Evolutionary conservation across 169 alveolate genomes (phyloP).

Genomic region (Plasmodium inui): DNA sequence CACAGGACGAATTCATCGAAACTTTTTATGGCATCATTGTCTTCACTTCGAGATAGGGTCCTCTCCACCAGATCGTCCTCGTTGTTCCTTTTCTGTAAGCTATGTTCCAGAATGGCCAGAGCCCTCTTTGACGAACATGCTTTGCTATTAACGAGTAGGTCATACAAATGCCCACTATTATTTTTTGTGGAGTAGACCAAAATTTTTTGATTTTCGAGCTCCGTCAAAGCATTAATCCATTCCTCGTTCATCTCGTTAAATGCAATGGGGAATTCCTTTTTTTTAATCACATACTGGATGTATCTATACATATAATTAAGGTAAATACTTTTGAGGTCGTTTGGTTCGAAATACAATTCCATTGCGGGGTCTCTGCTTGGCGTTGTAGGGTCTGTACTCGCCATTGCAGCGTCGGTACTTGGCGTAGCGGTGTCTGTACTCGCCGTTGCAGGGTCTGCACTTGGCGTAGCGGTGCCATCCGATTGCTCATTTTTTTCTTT

Average conservation of each 20-base stretch:
- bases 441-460: background rate
- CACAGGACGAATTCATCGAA: conserved; percentile 68
- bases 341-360: conserved; percentile 42
- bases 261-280: conserved; percentile 54
- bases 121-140: conserved; percentile 75
- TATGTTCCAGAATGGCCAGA: conserved; percentile 16
- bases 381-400: background rate
- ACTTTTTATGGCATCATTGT: conserved; percentile 47
- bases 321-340: conserved; percentile 44
- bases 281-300: conserved; percentile 42
- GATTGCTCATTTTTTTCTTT: background rate
- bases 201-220: conserved; percentile 72
- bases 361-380: background rate
- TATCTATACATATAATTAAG: conserved; percentile 68
- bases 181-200: conserved; percentile 52
- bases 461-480: background rate
- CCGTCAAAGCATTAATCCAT: conserved; percentile 64
- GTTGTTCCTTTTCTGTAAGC: conserved; percentile 36
- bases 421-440: background rate
- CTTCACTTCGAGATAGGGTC: conserved; percentile 59
- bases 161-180: conserved; percentile 58
- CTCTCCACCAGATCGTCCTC: conserved; percentile 33
- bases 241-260: conserved; percentile 58
- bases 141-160: conserved; percentile 67
- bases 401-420: too few species aligned